A percentile compares a stretch with the other conserved stretches of the same genome.
These are phyloP conservation scores for Flaveria brownii DNA, from an alignment of 129 eudicot genomes.

Conservation along the genomic window DNA sequence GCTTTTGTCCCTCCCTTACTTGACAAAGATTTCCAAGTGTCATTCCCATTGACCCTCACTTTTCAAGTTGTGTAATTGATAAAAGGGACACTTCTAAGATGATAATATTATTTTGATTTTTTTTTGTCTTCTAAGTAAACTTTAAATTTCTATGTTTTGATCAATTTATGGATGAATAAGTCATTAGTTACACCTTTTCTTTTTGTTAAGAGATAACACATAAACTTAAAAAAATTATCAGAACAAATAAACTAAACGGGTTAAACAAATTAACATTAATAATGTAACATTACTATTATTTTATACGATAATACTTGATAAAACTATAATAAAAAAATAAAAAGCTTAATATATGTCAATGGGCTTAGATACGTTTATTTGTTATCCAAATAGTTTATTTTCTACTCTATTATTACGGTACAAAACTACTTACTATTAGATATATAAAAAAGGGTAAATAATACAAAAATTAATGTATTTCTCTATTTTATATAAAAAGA, in stretches of 20 bases:
- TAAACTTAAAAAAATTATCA: background rate
- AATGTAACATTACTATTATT: too few species aligned
- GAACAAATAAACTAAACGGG: too few species aligned
- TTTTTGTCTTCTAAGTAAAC: background rate
- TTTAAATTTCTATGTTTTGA: too few species aligned
- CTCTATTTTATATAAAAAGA: too few species aligned
- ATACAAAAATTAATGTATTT: too few species aligned
- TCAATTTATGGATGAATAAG: background rate
- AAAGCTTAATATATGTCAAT: background rate
- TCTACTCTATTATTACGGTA: background rate
- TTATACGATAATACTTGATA: too few species aligned
- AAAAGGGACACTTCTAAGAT: constrained; percentile 4
- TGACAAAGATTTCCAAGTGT: constrained; percentile 35
- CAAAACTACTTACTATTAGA: too few species aligned
- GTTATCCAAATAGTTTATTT: background rate
- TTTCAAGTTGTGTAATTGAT: constrained; percentile 20
- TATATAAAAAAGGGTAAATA: too few species aligned
- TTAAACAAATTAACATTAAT: too few species aligned
- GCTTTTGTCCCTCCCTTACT: constrained; percentile 33
- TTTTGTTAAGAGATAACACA: too few species aligned
- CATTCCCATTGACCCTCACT: constrained; percentile 28
- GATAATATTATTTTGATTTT: too few species aligned
- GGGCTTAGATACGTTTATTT: background rate
- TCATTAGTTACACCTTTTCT: background rate
- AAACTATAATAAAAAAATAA: background rate